Evolutionary conservation across 164 flowering plant species (phyloP).

Genomic region (Annona squamosa): DNA sequence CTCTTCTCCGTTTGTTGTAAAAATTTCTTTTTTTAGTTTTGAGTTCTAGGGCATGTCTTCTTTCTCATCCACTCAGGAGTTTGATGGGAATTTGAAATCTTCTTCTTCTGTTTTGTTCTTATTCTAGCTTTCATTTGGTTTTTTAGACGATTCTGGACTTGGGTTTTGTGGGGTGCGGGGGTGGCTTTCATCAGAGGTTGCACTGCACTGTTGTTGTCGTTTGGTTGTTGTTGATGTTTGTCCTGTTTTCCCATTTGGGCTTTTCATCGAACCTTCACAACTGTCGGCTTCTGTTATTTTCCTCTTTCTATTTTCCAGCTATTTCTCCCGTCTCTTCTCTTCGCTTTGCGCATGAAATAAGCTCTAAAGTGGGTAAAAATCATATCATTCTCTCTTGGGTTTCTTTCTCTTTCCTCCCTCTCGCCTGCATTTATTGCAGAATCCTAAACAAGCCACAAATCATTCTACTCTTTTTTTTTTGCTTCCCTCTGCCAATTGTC

Average conservation of each 20-base stretch:
- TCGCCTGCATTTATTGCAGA: not conserved
- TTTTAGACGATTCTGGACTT: not conserved
- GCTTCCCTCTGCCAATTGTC: not conserved
- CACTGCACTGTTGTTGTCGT: not conserved
- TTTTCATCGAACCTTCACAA: not conserved
- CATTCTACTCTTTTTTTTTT: not conserved
- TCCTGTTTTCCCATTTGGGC: slow-evolving; percentile 1
- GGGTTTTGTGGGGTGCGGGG: not conserved
- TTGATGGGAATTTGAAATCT: not conserved
- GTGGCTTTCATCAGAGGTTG: not conserved
- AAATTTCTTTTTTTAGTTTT: not conserved
- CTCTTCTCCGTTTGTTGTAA: not conserved
- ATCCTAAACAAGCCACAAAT: not conserved
- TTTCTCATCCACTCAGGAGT: not conserved
- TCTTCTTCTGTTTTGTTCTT: not conserved
- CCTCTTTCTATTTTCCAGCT: not conserved
- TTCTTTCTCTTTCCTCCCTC: not conserved
- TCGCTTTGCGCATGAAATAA: not conserved
- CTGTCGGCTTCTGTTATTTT: not conserved
- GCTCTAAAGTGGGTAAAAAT: not conserved
- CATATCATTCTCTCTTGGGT: not conserved
- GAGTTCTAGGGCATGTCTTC: not conserved
- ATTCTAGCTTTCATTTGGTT: not conserved
- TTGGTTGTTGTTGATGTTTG: not conserved
- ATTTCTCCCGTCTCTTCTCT: not conserved